Percentiles rank a stretch among this genome's conserved stretches.
These are phyloP conservation scores for Chlamydomonas incerta DNA, from an alignment of 139 green algal genomes.

Conservation along the genomic window DNA sequence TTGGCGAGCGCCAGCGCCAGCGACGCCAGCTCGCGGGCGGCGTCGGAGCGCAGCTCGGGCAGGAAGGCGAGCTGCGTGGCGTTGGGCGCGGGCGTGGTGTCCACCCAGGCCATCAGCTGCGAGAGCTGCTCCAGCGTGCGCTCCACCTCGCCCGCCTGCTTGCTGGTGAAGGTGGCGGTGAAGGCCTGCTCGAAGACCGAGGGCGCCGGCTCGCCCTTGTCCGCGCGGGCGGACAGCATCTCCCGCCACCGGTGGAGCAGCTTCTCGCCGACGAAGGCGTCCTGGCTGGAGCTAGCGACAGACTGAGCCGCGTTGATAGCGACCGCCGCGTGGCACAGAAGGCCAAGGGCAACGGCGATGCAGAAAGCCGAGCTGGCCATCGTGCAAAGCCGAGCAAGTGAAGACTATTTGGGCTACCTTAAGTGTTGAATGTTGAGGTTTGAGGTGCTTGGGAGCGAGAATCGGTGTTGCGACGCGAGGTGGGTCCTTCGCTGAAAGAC, in stretches of 20 bases:
- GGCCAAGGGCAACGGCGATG: neutral
- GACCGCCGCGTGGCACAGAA: neutral
- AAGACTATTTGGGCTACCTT: neutral
- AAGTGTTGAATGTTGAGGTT: neutral
- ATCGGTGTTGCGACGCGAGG: neutral
- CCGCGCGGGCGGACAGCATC: neutral
- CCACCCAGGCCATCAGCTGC: neutral
- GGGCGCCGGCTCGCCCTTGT: neutral
- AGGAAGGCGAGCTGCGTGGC: conserved; percentile 4
- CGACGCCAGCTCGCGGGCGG: neutral
- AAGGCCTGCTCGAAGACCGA: conserved; percentile 37
- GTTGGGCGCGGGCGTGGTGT: neutral
- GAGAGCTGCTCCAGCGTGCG: conserved; percentile 2
- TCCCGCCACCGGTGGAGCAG: neutral
- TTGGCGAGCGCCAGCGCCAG: neutral
- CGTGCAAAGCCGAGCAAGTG: neutral
- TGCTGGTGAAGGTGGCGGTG: conserved; percentile 19
- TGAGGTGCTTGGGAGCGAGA: too few relatives aligned
- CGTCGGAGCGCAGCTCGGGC: neutral
- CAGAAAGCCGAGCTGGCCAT: neutral
- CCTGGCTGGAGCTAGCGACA: neutral
- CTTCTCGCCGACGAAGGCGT: neutral
- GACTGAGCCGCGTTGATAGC: neutral
- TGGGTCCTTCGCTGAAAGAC: neutral
- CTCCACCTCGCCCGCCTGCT: neutral